Base-by-base conservation (phyloP, 2,329 filamentous ascomycete genomes). In the Xylaria sp. region DNA sequence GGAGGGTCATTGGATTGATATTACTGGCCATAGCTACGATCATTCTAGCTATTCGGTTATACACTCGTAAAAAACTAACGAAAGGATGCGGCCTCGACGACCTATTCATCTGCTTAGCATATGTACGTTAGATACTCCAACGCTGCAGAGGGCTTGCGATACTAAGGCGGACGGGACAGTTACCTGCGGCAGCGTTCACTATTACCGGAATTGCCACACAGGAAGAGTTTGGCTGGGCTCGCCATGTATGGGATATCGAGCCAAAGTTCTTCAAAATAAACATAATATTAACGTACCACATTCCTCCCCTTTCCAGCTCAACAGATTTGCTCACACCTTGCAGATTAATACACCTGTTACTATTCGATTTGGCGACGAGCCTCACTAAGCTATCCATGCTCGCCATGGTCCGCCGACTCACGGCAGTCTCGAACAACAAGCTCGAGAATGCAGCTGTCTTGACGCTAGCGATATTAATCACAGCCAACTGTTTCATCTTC, bases 361-460 rank as follows among this genome's bases (percentile, higher is more conserved):
- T 82, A 8, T 83, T 83, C 69, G 79, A 79, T 57, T 55, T 80
- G 13, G 75, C 81, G 1, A 81, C 82, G 1, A 79, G 72, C 48
- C 71, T 83, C 43, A 82, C 79, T 2, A 84, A 83, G 66, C 68
- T 83, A 10, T 83, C 82, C 1, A 82, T 83, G 75, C 77, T 83
- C 9, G 76, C 78, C 12, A 76, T 82, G 49, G 75, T 82, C 33
- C 79, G 82, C 56, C 75, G 81, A 25, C 73, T 83, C 15, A 78
- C 80, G 2, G 74, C 76, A 18, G 78, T 78, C 5, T 78, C 77
- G 2, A 73, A 73, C 6, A 72, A 72, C 62, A 75, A 72, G 28
- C 76, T 74, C 48, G 78, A 80, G 68, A 77, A 77, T 25, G 73
- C 70, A 33, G 71, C 79, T 20, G 78, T 80, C 18, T 60, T 76